Evolutionary conservation across 2,329 filamentous ascomycete species (phyloP), one percentile per base, ranked within the genome.

Genomic region (Coniochaeta ligniaria): DNA sequence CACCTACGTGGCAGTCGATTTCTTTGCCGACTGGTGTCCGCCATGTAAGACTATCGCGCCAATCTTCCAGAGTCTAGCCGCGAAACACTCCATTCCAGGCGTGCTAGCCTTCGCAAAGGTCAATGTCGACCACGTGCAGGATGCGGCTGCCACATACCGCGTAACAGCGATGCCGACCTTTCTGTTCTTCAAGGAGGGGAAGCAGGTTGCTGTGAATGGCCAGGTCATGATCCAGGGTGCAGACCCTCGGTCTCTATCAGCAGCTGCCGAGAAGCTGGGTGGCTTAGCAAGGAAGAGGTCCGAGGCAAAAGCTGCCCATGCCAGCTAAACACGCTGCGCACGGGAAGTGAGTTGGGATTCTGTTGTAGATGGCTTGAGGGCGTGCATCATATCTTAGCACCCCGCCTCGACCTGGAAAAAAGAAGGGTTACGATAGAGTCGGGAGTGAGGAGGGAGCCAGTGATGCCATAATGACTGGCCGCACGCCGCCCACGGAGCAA

Each of bases 41-140:
- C 84, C 83, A 31, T 86, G 84, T 81, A 83, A 83, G 72, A 74
- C 75, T 66, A 85, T 86, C 68, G 80, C 81, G 24, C 83, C 83
- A 63, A 66, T 81, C 61, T 86, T 80, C 76, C 68, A 67, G 62
- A 74, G 78, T 68, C 76, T 84, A 59, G 78, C 83, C 54, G 69
- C 69, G 56, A 65, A 71, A 45, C 71, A 75, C 67, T 64, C 69
- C 60, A 63, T 74, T 26, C 74, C 75, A 20, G 74, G 78, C 58
- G 71, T 74, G 50, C 76, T 81, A 57, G 76, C 77, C 64, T 86
- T 86, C 64, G 82, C 80, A 68, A 83, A 83, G 72, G 78, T 86
- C 71, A 79, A 87, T 73, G 83, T 83, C 69, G 84, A 86, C 71
- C 72, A 75, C 52, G 76, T 79, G 11, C 74, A 78, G 60, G 79